Evolutionary conservation across 257 asterid genomes (phyloP), one percentile per base, ranked within the genome.

Genomic region (Solanum arcanum): DNA sequence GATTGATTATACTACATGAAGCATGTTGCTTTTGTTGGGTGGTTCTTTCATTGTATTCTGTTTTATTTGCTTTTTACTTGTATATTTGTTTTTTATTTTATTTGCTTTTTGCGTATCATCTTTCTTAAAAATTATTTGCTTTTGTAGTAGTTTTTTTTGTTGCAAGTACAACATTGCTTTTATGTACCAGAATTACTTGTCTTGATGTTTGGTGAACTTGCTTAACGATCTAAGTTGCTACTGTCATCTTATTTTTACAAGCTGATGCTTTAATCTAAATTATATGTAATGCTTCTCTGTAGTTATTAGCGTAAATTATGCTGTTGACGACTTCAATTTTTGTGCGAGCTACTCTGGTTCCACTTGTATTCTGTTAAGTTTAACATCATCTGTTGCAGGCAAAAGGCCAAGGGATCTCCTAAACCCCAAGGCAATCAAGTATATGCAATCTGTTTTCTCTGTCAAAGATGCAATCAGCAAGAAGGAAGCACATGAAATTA

Each of bases 371-470:
- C 75, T 13, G 37, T 33, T 64, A 21, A 21, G 35, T 83, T 77
- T 29, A 84, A 70, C 68, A 72, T 76, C 73, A 77, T 25, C 60
- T 87, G 42, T 46, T 88, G 78, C 94, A 97, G 99, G 98, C 49
- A 97, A 97, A 92, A 95, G 95, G 90, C 99, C 99, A 76, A 92
- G 99, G 89, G 99, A 97, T 92, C 91, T 97, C 91, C 90, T 97
- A 90, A 97, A 97, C 86, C 98, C 98, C 78, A 97, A 96, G 95
- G 98, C 99, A 72, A 91, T 97, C 70, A 94, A 97, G 90, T 95
- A 96, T 90, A 94, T 97, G 99, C 99, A 94, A 75, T 90, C 89
- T 66, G 90, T 97, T 85, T 97, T 97, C 89, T 94, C 99, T 80
- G 87, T 94, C 87, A 97, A 96, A 92, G 99, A 97, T 90, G 92